Percentiles rank a stretch among this genome's conserved stretches.
Conservation (phyloP, 495 filamentous ascomycete genomes). For the Xylaria acuta region DNA sequence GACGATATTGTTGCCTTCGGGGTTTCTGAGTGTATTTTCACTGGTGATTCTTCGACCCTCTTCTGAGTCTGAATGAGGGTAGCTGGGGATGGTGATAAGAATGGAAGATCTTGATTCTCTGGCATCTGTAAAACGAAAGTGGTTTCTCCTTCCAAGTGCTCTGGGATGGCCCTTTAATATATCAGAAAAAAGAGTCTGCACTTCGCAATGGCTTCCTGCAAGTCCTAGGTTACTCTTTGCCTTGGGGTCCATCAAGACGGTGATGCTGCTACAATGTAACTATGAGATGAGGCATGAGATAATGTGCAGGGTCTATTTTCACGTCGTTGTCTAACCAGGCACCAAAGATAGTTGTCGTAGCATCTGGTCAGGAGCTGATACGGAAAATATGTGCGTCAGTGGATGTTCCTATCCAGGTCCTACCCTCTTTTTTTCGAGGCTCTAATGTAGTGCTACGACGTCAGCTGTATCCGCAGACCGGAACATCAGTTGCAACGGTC, state of each 20-base stretch:
- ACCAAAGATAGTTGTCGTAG: slow-evolving; percentile 22
- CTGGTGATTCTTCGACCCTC: neutral
- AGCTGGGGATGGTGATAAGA: neutral
- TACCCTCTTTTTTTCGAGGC: slow-evolving; percentile 26
- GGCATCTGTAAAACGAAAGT: neutral
- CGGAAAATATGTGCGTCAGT: slow-evolving; percentile 21
- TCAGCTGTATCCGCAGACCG: slow-evolving; percentile 28
- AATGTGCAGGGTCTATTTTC: slow-evolving; percentile 11
- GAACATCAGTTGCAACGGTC: slow-evolving; percentile 21
- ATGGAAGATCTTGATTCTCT: slow-evolving; percentile 20
- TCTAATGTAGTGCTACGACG: slow-evolving; percentile 28
- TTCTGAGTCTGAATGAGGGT: neutral
- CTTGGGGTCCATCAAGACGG: slow-evolving; percentile 11
- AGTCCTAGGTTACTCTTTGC: slow-evolving; percentile 24
- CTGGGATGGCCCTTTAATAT: slow-evolving; percentile 12
- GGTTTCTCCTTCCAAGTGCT: neutral
- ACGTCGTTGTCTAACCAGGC: slow-evolving; percentile 4
- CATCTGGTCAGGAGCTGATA: slow-evolving; percentile 24
- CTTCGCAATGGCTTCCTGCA: slow-evolving; percentile 15
- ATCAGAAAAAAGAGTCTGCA: neutral
- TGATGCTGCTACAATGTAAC: slow-evolving; percentile 25
- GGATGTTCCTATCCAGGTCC: slow-evolving; percentile 24
- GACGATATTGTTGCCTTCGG: neutral
- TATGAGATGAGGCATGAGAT: slow-evolving; percentile 11
- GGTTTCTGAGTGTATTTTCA: neutral